phyloP scores from a whole-genome alignment of 768 basidiomycete species.

The Serendipita vermifera region DNA sequence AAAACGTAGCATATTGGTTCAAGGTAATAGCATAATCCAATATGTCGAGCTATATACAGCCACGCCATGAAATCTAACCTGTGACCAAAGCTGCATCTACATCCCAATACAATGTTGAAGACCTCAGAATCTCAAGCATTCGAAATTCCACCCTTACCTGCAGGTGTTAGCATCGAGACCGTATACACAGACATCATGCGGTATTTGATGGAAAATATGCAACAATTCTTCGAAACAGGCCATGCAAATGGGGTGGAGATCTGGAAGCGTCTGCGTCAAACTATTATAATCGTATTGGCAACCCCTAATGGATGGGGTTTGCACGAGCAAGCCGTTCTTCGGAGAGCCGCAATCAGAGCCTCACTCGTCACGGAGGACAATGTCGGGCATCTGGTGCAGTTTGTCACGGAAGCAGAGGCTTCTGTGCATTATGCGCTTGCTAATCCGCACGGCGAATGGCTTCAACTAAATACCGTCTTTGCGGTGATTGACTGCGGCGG shows the following conservation, averaged over 20 bases:
- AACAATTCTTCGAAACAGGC: slow-evolving; percentile 31
- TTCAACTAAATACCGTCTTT: slow-evolving; percentile 18
- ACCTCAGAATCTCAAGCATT: slow-evolving; percentile 10
- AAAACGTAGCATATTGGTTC: not conserved
- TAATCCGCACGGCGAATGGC: slow-evolving; percentile 23
- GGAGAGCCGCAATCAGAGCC: slow-evolving; percentile 32
- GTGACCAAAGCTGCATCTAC: not conserved
- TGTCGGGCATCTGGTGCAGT: slow-evolving; percentile 29
- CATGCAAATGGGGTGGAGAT: slow-evolving; percentile 10
- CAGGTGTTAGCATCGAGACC: slow-evolving; percentile 29
- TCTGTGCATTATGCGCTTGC: slow-evolving; percentile 37
- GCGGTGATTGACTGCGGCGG: slow-evolving; percentile 48
- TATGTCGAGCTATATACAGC: too few relatives aligned
- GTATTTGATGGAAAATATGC: slow-evolving; percentile 34
- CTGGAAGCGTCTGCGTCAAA: not conserved
- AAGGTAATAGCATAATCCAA: not conserved
- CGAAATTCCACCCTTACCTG: slow-evolving; percentile 32
- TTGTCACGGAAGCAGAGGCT: slow-evolving; percentile 43
- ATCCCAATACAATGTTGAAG: not conserved
- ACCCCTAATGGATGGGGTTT: slow-evolving; percentile 40
- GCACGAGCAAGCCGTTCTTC: slow-evolving; percentile 31
- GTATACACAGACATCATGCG: slow-evolving; percentile 37
- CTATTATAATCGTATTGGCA: slow-evolving; percentile 32
- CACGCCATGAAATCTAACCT: too few relatives aligned
- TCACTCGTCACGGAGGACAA: slow-evolving; percentile 27